Evolutionary conservation across 495 filamentous ascomycete genomes (phyloP).

Genomic region (Apiosordaria backusii): DNA sequence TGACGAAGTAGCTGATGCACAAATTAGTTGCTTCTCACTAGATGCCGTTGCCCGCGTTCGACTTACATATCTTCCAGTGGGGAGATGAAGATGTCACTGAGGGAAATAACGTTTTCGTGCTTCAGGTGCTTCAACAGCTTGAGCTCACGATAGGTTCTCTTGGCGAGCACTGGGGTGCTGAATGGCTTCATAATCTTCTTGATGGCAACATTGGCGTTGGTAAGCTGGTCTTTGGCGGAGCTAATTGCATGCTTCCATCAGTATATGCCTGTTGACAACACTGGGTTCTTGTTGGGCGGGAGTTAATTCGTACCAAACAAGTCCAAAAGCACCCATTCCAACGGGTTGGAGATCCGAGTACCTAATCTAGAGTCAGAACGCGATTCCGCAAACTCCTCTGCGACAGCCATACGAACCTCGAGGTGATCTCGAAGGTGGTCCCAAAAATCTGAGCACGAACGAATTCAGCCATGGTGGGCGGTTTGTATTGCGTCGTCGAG

Average conservation of each 20-base stretch:
- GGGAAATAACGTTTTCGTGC: constrained; percentile 97
- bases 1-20: constrained; percentile 81
- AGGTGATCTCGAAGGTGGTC: constrained; percentile 99
- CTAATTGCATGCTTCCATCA: constrained; percentile 42
- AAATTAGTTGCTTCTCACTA: constrained; percentile 23
- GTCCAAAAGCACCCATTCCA: constrained; percentile 97
- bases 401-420: constrained; percentile 45
- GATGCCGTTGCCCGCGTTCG: too few relatives aligned
- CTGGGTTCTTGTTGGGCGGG: not conserved
- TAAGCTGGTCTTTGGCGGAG: constrained; percentile 96
- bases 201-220: constrained; percentile 88
- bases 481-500: constrained; percentile 6
- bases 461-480: constrained; percentile 83
- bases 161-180: constrained; percentile 94
- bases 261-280: not conserved
- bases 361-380: constrained; percentile 42
- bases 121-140: constrained; percentile 95
- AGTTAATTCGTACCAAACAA: constrained; percentile 74
- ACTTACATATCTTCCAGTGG: constrained; percentile 96
- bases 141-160: constrained; percentile 94
- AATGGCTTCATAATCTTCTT: constrained; percentile 99
- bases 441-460: constrained; percentile 99
- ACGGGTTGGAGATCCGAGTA: constrained; percentile 98
- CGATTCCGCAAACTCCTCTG: constrained; percentile 18
- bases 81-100: constrained; percentile 99